phyloP scores from a whole-genome alignment of 345 rosid genomes.

The Gossypium turneri region DNA sequence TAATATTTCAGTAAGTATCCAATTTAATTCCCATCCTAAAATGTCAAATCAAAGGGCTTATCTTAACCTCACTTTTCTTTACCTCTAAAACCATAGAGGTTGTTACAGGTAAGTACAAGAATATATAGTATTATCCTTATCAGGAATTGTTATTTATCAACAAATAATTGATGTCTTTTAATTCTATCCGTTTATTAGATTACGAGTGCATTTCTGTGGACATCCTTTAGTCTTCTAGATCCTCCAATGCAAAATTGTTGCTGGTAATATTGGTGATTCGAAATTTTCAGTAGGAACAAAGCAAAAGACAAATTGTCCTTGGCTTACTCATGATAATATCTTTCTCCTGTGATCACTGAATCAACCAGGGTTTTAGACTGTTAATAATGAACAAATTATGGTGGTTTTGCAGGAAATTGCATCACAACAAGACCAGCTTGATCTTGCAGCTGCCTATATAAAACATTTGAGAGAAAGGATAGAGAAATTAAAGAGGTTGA shows the following conservation, averaged over 20 bases:
- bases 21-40: neutral
- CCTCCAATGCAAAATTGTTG: too few species aligned
- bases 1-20: neutral
- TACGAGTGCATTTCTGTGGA: neutral
- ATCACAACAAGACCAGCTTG: constrained; percentile 42
- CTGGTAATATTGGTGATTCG: too few species aligned
- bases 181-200: neutral
- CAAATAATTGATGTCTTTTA: neutral
- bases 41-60: neutral
- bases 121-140: neutral
- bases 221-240: too few species aligned
- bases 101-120: neutral
- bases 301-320: neutral
- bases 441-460: constrained; percentile 47
- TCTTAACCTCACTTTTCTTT: neutral
- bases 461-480: constrained; percentile 33
- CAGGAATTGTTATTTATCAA: neutral
- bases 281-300: neutral
- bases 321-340: neutral
- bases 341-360: neutral
- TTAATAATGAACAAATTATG: too few species aligned
- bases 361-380: too few species aligned
- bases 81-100: neutral
- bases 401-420: constrained; percentile 22
- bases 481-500: constrained; percentile 33